Base-by-base conservation (phyloP, 2,329 filamentous ascomycete genomes). In the Pleurostoma richardsiae region DNA sequence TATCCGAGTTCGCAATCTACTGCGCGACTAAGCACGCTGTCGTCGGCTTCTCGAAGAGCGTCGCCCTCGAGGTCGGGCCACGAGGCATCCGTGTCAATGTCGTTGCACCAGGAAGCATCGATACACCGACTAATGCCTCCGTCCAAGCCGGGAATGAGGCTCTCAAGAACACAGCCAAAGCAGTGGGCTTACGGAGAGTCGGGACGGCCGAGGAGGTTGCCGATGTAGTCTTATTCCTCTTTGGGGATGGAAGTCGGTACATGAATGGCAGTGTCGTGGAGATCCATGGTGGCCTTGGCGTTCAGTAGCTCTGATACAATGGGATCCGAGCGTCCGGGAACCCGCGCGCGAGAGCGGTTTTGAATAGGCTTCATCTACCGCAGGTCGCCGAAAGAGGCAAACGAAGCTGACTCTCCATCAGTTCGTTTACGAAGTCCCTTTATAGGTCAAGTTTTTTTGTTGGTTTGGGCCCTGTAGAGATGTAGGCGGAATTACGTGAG, bases 181-280 rank as follows among this genome's bases (percentile, higher is more conserved):
- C 39, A 1, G 52, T 60, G 33, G 56, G 57, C 6, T 45, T 62
- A 28, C 56, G 57, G 4, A 54, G 58, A 28, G 53, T 58, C 47
- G 59, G 57, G 1, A 56, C 44, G 8, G 56, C 58, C 1, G 59
- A 60, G 28, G 58, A 60, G 36, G 50, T 62, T 42, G 59, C 58
- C 3, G 55, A 54, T 10, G 62, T 75, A 11, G 64, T 76, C 3
- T 48, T 78, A 36, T 80, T 76, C 49, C 59, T 80, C 45, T 69
- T 76, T 7, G 69, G 71, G 3, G 73, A 71, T 39, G 70, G 69
- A 5, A 75, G 74, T 2, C 67, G 66, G 10, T 82, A 80, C 59
- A 64, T 74, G 43, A 81, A 81, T 58, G 79, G 79, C 1, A 70
- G 64, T 46, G 64, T 76, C 11, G 67, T 74, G 44, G 58, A 78